A percentile compares a stretch with the other conserved stretches of the same genome.
These are phyloP conservation scores for Citropsis articulata DNA, from an alignment of 345 rosid genomes.

Conservation along the genomic window DNA sequence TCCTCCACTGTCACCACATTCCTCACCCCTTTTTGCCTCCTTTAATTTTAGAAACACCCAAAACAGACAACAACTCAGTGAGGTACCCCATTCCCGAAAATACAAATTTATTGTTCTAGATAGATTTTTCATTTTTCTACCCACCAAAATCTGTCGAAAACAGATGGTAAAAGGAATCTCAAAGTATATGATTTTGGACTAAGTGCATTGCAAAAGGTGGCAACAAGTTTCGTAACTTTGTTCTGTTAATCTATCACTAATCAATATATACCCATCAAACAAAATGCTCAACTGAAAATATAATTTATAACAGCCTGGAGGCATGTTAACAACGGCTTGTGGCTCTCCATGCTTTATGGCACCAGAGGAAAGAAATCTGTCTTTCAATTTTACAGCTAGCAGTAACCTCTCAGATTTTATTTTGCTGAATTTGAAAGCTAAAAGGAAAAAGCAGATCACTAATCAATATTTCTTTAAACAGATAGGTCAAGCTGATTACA, in stretches of 20 bases:
- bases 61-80: too few relatives aligned
- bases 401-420: background rate
- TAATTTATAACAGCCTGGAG: conserved; percentile 57
- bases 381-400: background rate
- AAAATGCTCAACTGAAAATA: conserved; percentile 1
- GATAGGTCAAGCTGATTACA: conserved; percentile 70
- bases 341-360: conserved; percentile 94
- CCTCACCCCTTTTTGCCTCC: too few relatives aligned
- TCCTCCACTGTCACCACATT: too few relatives aligned
- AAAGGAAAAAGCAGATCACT: conserved; percentile 2
- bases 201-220: conserved; percentile 71
- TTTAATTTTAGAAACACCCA: too few relatives aligned
- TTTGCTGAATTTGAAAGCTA: background rate
- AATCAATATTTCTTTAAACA: conserved; percentile 12
- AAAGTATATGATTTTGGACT: conserved; percentile 91
- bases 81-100: too few relatives aligned
- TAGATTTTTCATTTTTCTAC: too few relatives aligned
- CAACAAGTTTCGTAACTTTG: background rate
- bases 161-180: conserved; percentile 74
- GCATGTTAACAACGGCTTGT: conserved; percentile 79
- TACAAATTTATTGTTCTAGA: too few relatives aligned
- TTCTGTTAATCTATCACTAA: too few relatives aligned
- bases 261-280: background rate
- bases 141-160: too few relatives aligned
- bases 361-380: conserved; percentile 61